Evolutionary conservation across 108 stramenopile genomes (phyloP), one percentile per base, ranked within the genome.

Genomic region (Skeletonema potamos): DNA sequence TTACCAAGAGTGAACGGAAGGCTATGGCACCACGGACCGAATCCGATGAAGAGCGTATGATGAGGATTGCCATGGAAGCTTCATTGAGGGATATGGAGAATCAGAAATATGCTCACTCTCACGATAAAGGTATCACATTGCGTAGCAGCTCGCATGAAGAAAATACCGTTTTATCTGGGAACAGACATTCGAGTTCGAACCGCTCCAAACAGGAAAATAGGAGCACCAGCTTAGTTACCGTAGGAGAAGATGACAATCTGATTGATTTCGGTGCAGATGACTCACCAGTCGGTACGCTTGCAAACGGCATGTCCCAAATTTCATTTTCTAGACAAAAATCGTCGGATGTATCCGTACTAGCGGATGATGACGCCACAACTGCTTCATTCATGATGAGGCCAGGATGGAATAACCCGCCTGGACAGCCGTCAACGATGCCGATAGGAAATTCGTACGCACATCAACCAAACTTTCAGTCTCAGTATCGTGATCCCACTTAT

Each of bases 241-340:
- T 80, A 36, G 58, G 66, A 34, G 79, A 80, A 32, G 63, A 80
- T 54, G 63, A 64, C 41, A 64, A 73, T 70, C 69, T 80, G 68
- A 80, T 80, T 59, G 79, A 80, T 68, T 80, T 80, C 58, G 72
- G 79, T 1, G 55, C 34, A 5, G 71, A 79, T 44, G 64, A 67
- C 43, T 20, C 62, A 29, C 48, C 48, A 51, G 48, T 22, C 18
- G 48, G 22, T 8, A n/a, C 3, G 8, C 48, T 51, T 24, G 34
- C 64, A 7, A 26, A 64, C 24, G 61, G 30, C 20, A 48, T 57
- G 54, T 39, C 72, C 7, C 63, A 73, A 10, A 57, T 54, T 36
- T 60, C 44, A 43, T 36, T 73, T 30, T 58, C 67, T 15, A 22
- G 34, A 12, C 39, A 66, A 43, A 9, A 32, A 10, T 20, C n/a